These are phyloP conservation scores for Ceratocystis huliohia DNA, from an alignment of 2,329 filamentous ascomycete genomes.

Conservation along the genomic window DNA sequence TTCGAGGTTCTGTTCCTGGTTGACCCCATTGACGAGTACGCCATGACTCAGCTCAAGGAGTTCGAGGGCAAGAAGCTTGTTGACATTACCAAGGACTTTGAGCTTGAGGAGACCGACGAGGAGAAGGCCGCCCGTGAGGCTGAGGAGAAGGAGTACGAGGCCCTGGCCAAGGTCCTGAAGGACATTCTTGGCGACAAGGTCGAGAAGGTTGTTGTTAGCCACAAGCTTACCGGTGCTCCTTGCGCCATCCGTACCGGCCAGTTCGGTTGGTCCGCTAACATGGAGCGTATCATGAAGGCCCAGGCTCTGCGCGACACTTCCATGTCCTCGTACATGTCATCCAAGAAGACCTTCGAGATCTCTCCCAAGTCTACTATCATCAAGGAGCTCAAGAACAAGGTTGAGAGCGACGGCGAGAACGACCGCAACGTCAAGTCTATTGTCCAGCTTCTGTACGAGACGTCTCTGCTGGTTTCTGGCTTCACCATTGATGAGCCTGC, in stretches of 20 bases:
- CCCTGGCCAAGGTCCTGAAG: constrained; percentile 92
- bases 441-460: constrained; percentile 96
- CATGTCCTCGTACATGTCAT: constrained; percentile 99
- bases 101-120: constrained; percentile 98
- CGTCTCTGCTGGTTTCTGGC: constrained; percentile 91
- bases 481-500: constrained; percentile 99
- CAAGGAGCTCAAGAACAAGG: constrained; percentile 99
- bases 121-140: constrained; percentile 93
- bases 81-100: constrained; percentile 99
- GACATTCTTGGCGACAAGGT: constrained; percentile 98
- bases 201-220: constrained; percentile 97
- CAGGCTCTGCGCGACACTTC: constrained; percentile 99
- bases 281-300: constrained; percentile 99
- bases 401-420: constrained; percentile 92
- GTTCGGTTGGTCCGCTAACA: constrained; percentile 99
- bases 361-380: constrained; percentile 97
- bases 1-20: constrained; percentile 99
- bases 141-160: constrained; percentile 97
- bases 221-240: constrained; percentile 89
- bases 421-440: constrained; percentile 99
- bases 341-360: constrained; percentile 99
- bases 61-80: constrained; percentile 99
- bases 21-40: constrained; percentile 98
- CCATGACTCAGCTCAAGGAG: constrained; percentile 99
- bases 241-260: constrained; percentile 99